Percentiles rank a stretch among this genome's conserved stretches.
These are phyloP conservation scores for Boletus smithii DNA, from an alignment of 1,284 basidiomycete genomes.

Conservation along the genomic window DNA sequence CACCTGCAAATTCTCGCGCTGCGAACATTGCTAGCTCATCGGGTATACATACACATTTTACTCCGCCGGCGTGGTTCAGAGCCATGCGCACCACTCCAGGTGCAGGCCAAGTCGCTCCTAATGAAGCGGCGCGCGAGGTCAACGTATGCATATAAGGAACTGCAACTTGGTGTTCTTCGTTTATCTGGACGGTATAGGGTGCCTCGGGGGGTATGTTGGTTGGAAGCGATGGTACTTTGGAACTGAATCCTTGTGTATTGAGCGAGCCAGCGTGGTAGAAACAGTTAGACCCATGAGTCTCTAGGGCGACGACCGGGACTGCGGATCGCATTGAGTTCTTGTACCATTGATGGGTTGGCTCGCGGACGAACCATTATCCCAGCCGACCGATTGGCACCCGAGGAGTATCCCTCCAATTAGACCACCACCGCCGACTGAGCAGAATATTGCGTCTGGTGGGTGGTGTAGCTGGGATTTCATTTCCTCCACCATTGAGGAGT, in stretches of 20 bases:
- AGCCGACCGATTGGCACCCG: conserved; percentile 57
- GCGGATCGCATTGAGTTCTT: conserved; percentile 9
- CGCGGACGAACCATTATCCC: conserved; percentile 56
- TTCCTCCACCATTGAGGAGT: conserved; percentile 66
- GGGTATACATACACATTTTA: conserved; percentile 57
- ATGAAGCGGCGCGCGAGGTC: conserved; percentile 62
- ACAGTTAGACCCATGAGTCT: conserved; percentile 68
- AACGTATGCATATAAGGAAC: conserved; percentile 56
- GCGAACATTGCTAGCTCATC: conserved; percentile 68
- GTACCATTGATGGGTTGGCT: conserved; percentile 2
- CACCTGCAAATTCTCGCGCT: conserved; percentile 54
- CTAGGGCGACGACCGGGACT: conserved; percentile 65
- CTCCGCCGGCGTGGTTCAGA: conserved; percentile 50
- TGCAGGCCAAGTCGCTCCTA: conserved; percentile 66
- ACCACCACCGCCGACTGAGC: conserved; percentile 73
- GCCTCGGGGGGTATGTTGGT: conserved; percentile 29
- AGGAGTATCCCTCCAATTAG: conserved; percentile 64
- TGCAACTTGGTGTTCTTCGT: conserved; percentile 42
- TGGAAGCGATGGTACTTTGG: conserved; percentile 27
- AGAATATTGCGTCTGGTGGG: conserved; percentile 69
- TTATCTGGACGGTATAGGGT: conserved; percentile 35
- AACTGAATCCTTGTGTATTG: conserved; percentile 45
- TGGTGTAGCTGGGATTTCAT: conserved; percentile 49
- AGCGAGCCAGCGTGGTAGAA: conserved; percentile 69
- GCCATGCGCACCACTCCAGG: conserved; percentile 60